These are phyloP conservation scores for Trypanosoma theileri DNA, from an alignment of 208 protist genomes.

Conservation along the genomic window DNA sequence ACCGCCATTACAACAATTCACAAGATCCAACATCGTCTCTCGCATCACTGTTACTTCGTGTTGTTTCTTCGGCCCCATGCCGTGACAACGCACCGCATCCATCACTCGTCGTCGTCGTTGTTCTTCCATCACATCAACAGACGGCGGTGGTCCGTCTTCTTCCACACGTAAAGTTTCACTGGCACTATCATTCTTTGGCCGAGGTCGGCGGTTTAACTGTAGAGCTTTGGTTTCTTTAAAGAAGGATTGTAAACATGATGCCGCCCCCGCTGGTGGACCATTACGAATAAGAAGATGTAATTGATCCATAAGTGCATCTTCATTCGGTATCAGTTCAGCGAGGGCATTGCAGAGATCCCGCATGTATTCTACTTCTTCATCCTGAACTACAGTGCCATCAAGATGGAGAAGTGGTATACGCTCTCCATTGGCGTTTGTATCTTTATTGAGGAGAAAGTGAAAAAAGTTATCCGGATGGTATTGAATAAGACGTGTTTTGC, in stretches of 20 bases:
- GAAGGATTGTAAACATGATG: conserved; percentile 28
- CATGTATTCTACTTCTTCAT: conserved; percentile 52
- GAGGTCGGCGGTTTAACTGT: conserved; percentile 26
- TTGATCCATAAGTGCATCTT: conserved; percentile 30
- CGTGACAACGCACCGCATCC: conserved; percentile 53
- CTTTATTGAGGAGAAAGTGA: conserved; percentile 38
- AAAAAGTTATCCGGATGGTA: conserved; percentile 83
- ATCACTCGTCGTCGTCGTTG: conserved; percentile 40
- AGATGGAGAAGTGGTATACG: conserved; percentile 26
- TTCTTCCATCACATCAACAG: not conserved
- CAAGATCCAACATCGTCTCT: conserved; percentile 55
- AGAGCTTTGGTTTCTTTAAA: conserved; percentile 31
- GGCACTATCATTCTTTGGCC: conserved; percentile 48
- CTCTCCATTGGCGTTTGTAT: not conserved
- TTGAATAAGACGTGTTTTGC: conserved; percentile 62
- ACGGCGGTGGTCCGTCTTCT: not conserved
- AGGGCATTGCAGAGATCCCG: conserved; percentile 51
- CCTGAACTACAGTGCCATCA: conserved; percentile 40
- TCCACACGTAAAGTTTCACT: conserved; percentile 35
- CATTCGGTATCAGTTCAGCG: conserved; percentile 25
- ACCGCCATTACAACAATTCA: conserved; percentile 38
- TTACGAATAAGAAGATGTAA: conserved; percentile 44
- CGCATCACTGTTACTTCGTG: conserved; percentile 88
- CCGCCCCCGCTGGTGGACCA: conserved; percentile 38
- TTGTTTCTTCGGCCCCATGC: conserved; percentile 87